These are phyloP conservation scores for Galerina sulciceps DNA, from an alignment of 768 basidiomycete species.

Conservation along the genomic window DNA sequence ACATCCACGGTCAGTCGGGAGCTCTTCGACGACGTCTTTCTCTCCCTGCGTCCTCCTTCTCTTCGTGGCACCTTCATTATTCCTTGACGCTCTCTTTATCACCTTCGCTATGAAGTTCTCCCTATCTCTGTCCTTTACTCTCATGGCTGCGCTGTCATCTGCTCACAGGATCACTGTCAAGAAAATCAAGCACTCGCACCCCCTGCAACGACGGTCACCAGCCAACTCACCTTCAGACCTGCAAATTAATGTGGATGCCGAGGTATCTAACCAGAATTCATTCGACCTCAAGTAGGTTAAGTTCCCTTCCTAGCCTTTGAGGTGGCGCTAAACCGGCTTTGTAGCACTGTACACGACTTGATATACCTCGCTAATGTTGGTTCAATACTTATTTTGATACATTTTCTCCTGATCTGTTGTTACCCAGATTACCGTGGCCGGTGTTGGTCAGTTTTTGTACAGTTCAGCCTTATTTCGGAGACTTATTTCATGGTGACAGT, in stretches of 20 bases:
- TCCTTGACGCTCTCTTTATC: slow-evolving; percentile 26
- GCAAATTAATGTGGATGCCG: slow-evolving; percentile 38
- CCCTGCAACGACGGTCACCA: slow-evolving; percentile 42
- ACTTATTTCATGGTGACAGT: slow-evolving; percentile 39
- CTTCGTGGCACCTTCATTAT: slow-evolving; percentile 29
- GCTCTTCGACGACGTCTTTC: slow-evolving; percentile 13
- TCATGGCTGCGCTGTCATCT: slow-evolving; percentile 41
- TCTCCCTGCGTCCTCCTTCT: slow-evolving; percentile 19
- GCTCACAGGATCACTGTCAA: slow-evolving; percentile 54
- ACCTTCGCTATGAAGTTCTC: slow-evolving; percentile 45
- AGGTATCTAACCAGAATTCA: slow-evolving; percentile 31
- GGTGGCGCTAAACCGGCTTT: slow-evolving; percentile 22
- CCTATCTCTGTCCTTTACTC: slow-evolving; percentile 40
- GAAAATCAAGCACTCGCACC: slow-evolving; percentile 39
- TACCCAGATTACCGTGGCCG: slow-evolving; percentile 68
- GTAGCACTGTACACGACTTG: slow-evolving; percentile 74
- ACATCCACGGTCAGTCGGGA: slow-evolving; percentile 7
- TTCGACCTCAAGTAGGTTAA: slow-evolving; percentile 47
- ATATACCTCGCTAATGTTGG: slow-evolving; percentile 80
- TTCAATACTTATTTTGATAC: slow-evolving; percentile 5
- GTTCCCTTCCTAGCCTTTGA: slow-evolving; percentile 16
- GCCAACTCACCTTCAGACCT: slow-evolving; percentile 27
- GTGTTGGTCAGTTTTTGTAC: slow-evolving; percentile 47
- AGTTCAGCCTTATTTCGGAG: background rate
- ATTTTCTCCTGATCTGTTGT: slow-evolving; percentile 8